phyloP scores from a whole-genome alignment of 768 basidiomycete genomes.

The Pleurotus ostreatus region DNA sequence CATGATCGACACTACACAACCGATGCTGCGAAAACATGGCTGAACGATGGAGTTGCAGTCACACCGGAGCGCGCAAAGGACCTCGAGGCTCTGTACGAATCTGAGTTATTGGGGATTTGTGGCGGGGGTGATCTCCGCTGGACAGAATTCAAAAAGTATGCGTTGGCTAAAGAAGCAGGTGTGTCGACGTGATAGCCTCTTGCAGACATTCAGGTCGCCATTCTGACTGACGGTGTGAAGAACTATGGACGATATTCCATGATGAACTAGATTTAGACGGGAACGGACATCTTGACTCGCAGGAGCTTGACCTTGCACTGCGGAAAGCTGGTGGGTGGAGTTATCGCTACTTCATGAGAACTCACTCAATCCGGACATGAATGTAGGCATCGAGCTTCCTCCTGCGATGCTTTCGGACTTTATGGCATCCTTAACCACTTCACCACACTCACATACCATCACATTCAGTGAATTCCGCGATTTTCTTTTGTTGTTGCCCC shows the following conservation, averaged over 20 bases:
- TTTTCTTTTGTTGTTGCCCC: constrained; percentile 83
- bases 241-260: constrained; percentile 90
- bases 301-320: constrained; percentile 40
- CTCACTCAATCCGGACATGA: constrained; percentile 12
- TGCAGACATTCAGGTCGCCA: constrained; percentile 9
- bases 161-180: constrained; percentile 80
- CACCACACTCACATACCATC: constrained; percentile 62
- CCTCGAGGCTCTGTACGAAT: constrained; percentile 69
- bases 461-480: constrained; percentile 86
- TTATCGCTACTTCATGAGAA: constrained; percentile 12
- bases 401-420: constrained; percentile 75
- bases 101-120: constrained; percentile 64
- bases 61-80: constrained; percentile 61
- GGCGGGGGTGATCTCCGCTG: constrained; percentile 51
- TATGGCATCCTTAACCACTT: constrained; percentile 72
- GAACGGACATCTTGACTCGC: constrained; percentile 74
- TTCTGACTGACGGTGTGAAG: constrained; percentile 33
- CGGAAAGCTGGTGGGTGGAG: constrained; percentile 59
- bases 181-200: constrained; percentile 22
- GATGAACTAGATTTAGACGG: constrained; percentile 87
- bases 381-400: constrained; percentile 66
- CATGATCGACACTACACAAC: constrained; percentile 10
- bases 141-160: constrained; percentile 72
- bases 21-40: constrained; percentile 12
- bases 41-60: constrained; percentile 22